A percentile compares a stretch with the other conserved stretches of the same genome.
Evolutionary conservation across 306 rosid genomes (phyloP).

Genomic region (Dryas octopetala): DNA sequence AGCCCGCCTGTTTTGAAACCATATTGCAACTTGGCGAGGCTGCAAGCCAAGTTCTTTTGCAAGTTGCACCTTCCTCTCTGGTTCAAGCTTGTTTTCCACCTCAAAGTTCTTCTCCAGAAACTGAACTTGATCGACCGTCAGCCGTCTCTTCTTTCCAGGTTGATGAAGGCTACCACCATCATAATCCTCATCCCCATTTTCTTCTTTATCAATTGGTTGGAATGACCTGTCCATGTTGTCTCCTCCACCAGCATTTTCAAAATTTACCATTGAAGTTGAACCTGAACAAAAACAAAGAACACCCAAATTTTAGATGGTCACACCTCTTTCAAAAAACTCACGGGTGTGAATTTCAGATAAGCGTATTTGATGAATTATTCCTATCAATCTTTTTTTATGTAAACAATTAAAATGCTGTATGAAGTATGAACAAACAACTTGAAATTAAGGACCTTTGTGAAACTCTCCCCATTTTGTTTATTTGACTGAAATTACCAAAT

Average conservation of each 20-base stretch:
- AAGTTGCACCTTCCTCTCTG: constrained; percentile 76
- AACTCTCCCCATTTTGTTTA: background rate
- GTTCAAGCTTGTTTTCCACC: constrained; percentile 83
- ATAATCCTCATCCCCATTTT: constrained; percentile 54
- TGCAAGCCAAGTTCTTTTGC: constrained; percentile 80
- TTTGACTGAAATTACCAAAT: background rate
- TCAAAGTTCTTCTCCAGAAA: constrained; percentile 74
- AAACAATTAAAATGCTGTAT: no score
- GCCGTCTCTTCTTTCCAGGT: constrained; percentile 82
- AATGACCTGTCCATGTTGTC: constrained; percentile 45
- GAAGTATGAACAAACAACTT: no score
- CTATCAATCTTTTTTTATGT: no score
- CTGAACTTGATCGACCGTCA: constrained; percentile 65
- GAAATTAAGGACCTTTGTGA: no score
- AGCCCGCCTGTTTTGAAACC: constrained; percentile 93
- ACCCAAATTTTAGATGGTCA: constrained; percentile 1
- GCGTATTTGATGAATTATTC: no score
- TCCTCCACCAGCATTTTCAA: constrained; percentile 44
- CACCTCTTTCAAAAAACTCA: background rate
- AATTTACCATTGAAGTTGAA: constrained; percentile 61
- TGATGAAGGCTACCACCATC: constrained; percentile 51
- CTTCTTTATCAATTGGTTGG: constrained; percentile 51
- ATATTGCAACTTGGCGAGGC: constrained; percentile 94
- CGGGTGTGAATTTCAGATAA: background rate
- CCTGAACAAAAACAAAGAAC: constrained; percentile 37